Evolutionary conservation across 2,329 filamentous ascomycete species (phyloP).

Genomic region (Arthrinium phaeospermum): DNA sequence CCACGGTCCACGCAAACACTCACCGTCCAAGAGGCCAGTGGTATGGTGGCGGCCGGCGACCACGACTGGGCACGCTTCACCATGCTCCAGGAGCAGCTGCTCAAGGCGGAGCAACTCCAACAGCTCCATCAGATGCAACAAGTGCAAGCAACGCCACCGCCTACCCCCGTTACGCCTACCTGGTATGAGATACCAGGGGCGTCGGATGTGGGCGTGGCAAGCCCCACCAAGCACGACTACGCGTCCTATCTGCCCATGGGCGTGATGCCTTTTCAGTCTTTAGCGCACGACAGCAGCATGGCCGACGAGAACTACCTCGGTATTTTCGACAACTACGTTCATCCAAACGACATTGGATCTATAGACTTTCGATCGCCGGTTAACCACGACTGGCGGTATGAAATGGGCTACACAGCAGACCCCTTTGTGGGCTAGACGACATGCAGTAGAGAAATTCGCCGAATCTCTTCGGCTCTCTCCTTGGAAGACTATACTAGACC

Average conservation of each 20-base stretch:
- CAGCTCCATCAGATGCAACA: not conserved
- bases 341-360: not conserved
- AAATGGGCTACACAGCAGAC: not conserved
- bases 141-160: not conserved
- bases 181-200: not conserved
- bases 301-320: not conserved
- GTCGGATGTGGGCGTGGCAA: not conserved
- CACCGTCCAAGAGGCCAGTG: not conserved
- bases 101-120: conserved; percentile 7
- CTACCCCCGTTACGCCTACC: not conserved
- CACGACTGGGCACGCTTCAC: not conserved
- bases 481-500: not conserved
- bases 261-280: not conserved
- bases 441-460: not conserved
- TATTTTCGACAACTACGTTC: conserved; percentile 1
- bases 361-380: not conserved
- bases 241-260: not conserved
- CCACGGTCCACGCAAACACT: not conserved
- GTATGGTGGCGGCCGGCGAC: not conserved
- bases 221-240: not conserved
- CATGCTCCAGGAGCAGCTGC: not conserved
- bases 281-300: not conserved
- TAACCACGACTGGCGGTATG: not conserved
- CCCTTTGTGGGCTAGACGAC: not conserved
- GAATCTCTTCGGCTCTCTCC: not conserved